Conservation (phyloP, 129 eudicot species). For the Oenanthe sinensis region DNA sequence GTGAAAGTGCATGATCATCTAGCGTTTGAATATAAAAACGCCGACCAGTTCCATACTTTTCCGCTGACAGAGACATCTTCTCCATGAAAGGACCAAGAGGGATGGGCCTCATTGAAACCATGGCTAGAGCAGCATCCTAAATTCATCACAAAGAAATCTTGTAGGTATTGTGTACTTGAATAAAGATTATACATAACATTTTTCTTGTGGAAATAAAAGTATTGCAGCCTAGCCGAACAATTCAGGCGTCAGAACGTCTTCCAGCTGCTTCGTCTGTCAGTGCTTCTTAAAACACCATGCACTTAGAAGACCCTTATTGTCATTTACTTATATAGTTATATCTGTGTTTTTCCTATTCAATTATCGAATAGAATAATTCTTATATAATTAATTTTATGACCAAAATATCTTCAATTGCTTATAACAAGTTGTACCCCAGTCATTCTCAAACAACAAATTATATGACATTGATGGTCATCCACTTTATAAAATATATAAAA, state of each 20-base stretch:
- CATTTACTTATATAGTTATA: too few species aligned
- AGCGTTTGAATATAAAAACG: conserved; percentile 81
- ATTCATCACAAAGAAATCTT: neutral
- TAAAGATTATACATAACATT: neutral
- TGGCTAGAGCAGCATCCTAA: conserved; percentile 89
- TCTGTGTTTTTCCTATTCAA: neutral
- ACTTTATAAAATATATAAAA: too few species aligned
- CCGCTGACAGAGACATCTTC: conserved; percentile 48
- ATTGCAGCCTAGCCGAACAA: neutral
- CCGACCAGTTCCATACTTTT: conserved; percentile 58
- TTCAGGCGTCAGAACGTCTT: neutral
- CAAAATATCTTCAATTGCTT: neutral
- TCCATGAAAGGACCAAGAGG: conserved; percentile 99
- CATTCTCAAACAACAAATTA: neutral
- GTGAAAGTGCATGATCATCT: conserved; percentile 88
- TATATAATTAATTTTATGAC: neutral
- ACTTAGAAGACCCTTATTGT: neutral
- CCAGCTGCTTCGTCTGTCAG: neutral
- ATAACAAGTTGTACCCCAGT: neutral
- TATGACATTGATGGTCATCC: neutral
- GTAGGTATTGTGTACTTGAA: neutral
- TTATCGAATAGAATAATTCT: too few species aligned
- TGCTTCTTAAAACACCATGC: neutral
- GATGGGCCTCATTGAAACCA: conserved; percentile 80
- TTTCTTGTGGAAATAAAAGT: neutral